phyloP scores from a whole-genome alignment of 2,329 filamentous ascomycete genomes.

The Penicillium sp. region DNA sequence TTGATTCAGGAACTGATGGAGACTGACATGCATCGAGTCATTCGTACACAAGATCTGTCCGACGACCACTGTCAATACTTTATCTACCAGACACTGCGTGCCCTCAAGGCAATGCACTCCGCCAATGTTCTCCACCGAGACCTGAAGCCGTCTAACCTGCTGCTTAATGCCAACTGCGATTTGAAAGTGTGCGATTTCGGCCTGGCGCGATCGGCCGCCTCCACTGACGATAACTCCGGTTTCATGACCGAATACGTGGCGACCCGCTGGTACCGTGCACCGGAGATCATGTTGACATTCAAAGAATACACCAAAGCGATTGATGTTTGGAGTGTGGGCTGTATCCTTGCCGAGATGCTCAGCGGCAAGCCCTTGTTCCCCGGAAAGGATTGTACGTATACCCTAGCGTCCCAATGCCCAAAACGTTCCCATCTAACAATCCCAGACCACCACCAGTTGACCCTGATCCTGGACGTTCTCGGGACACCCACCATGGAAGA shows the following conservation, averaged over 20 bases:
- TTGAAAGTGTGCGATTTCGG: constrained; percentile 99
- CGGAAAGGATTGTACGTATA: constrained; percentile 86
- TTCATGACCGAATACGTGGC: constrained; percentile 99
- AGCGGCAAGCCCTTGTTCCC: constrained; percentile 98
- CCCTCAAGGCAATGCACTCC: constrained; percentile 98
- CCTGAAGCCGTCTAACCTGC: constrained; percentile 93
- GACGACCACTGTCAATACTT: constrained; percentile 99
- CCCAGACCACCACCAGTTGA: constrained; percentile 93
- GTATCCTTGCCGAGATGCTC: constrained; percentile 97
- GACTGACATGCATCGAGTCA: constrained; percentile 99
- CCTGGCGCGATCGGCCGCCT: constrained; percentile 89
- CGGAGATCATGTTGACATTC: constrained; percentile 99
- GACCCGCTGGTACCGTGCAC: constrained; percentile 97
- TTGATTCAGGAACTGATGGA: constrained; percentile 99
- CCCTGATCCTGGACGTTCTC: constrained; percentile 92
- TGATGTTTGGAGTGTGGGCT: constrained; percentile 98
- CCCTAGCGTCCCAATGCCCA: not conserved
- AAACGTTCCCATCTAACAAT: not conserved
- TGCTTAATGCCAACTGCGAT: constrained; percentile 98
- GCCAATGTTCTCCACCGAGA: constrained; percentile 97
- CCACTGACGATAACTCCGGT: constrained; percentile 98
- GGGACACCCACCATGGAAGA: constrained; percentile 99
- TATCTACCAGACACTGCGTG: constrained; percentile 98
- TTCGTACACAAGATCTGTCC: constrained; percentile 95
- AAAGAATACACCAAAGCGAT: constrained; percentile 99